Conservation (phyloP, 345 rosid species). For the Adansonia digitata region DNA sequence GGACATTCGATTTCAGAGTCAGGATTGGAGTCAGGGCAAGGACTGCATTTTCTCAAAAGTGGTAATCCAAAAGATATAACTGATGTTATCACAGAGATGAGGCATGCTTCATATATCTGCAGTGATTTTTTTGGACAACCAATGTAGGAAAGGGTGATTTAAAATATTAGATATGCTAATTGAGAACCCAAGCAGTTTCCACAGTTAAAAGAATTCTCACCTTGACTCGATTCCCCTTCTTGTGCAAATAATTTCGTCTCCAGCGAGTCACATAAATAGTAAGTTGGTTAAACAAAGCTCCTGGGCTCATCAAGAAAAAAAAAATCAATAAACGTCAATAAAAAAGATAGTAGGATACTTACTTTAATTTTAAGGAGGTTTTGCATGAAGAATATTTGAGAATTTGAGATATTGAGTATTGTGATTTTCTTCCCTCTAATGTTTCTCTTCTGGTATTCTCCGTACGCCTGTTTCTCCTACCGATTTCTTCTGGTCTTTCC, state of each 20-base stretch:
- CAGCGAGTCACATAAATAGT: conserved; percentile 71
- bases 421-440: neutral
- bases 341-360: neutral
- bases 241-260: conserved; percentile 86
- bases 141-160: neutral
- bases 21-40: conserved; percentile 76
- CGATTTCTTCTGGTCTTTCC: neutral
- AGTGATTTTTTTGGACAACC: neutral
- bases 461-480: neutral
- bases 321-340: conserved; percentile 10
- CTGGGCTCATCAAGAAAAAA: conserved; percentile 33
- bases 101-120: conserved; percentile 95
- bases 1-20: conserved; percentile 83
- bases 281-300: conserved; percentile 94
- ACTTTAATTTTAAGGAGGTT: neutral
- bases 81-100: conserved; percentile 82
- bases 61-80: conserved; percentile 86
- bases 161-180: conserved; percentile 12
- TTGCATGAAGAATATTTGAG: neutral
- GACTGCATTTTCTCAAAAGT: conserved; percentile 79
- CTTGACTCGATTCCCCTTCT: conserved; percentile 80
- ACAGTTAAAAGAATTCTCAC: conserved; percentile 28
- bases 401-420: neutral
- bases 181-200: neutral
- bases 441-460: neutral